Conservation (phyloP, 2,329 filamentous ascomycete genomes). For the Blastomyces emzantsi region DNA sequence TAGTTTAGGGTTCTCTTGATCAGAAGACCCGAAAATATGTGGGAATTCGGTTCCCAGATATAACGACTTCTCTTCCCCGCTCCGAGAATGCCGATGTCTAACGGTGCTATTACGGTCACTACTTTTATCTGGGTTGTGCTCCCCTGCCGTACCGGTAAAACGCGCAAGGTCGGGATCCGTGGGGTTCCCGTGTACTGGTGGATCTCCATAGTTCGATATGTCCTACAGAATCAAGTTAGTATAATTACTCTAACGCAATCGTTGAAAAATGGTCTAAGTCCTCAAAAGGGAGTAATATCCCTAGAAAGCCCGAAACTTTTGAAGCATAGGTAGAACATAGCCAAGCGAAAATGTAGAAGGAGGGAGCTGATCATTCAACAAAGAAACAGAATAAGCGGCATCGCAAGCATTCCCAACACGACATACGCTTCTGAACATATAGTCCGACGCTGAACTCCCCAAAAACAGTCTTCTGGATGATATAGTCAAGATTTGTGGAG, state of each 20-base stretch:
- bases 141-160: constrained; percentile 3
- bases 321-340: background rate
- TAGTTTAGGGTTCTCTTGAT: constrained; percentile 27
- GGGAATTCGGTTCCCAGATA: background rate
- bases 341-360: background rate
- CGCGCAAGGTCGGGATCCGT: constrained; percentile 62
- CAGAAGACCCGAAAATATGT: constrained; percentile 17
- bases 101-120: constrained; percentile 34
- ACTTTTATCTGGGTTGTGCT: constrained; percentile 39
- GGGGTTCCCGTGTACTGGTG: constrained; percentile 62
- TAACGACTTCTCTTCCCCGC: constrained; percentile 48
- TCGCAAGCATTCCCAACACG: background rate
- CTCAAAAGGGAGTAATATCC: background rate
- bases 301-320: background rate
- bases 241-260: background rate
- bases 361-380: background rate
- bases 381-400: background rate
- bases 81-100: constrained; percentile 46
- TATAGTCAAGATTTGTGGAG: background rate
- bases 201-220: constrained; percentile 67
- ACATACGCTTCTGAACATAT: background rate
- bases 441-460: background rate
- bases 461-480: background rate
- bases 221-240: constrained; percentile 43
- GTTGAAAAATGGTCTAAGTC: background rate